Percentiles rank a stretch among this genome's conserved stretches.
Conservation (phyloP, 2,329 filamentous ascomycete species). For the Clonostachys chloroleuca region DNA sequence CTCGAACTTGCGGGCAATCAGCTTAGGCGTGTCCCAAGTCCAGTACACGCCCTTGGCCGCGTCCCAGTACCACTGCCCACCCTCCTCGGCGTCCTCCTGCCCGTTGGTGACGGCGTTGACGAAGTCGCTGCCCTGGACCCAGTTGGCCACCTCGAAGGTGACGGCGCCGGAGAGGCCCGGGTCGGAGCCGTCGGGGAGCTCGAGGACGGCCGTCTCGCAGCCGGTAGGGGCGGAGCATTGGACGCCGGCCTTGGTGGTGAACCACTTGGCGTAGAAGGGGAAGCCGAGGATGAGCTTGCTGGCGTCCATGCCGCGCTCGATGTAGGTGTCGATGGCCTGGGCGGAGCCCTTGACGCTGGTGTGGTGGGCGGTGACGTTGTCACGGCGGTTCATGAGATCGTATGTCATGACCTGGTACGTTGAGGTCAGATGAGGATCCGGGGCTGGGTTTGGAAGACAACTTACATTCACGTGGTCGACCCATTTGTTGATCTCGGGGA, state of each 20-base stretch:
- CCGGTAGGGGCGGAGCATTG: slow-evolving; percentile 46
- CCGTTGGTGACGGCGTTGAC: slow-evolving; percentile 31
- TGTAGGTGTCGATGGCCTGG: slow-evolving; percentile 52
- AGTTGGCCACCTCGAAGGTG: slow-evolving; percentile 30
- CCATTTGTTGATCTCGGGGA: slow-evolving; percentile 52
- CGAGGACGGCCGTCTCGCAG: slow-evolving; percentile 54
- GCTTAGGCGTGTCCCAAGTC: slow-evolving; percentile 49
- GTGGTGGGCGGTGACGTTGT: slow-evolving; percentile 61
- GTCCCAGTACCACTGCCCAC: slow-evolving; percentile 54
- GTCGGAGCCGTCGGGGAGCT: slow-evolving; percentile 56
- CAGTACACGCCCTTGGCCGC: slow-evolving; percentile 38
- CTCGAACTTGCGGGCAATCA: slow-evolving; percentile 40
- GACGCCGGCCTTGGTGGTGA: slow-evolving; percentile 43
- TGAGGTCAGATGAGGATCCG: background rate
- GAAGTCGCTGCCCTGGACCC: slow-evolving; percentile 23
- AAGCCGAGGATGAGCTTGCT: slow-evolving; percentile 61
- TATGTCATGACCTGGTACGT: slow-evolving; percentile 60
- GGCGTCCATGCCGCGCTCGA: slow-evolving; percentile 48
- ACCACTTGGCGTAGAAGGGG: slow-evolving; percentile 67
- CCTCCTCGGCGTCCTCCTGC: slow-evolving; percentile 37
- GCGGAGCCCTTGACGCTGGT: slow-evolving; percentile 51
- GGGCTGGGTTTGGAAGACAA: background rate
- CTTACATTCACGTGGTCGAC: slow-evolving; percentile 61
- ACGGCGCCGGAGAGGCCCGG: slow-evolving; percentile 39
- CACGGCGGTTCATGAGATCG: slow-evolving; percentile 70